Evolutionary conservation across 2,329 filamentous ascomycete species (phyloP), one percentile per base, ranked within the genome.

Genomic region (Nemania diffusa): DNA sequence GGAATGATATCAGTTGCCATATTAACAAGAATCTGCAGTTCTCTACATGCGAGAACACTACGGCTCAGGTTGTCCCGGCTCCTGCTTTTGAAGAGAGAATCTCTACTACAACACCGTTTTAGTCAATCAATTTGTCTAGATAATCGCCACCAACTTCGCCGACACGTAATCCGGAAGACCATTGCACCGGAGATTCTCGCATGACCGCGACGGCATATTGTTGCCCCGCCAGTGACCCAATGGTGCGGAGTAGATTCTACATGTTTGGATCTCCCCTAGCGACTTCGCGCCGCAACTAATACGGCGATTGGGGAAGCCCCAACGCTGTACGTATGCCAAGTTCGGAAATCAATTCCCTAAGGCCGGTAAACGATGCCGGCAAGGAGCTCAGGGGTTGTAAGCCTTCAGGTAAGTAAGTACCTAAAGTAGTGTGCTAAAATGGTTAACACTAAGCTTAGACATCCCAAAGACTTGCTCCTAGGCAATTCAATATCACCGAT

Each of bases 1-100:
- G 42, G 20, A 24, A 50, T 34, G 26, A 42, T 59, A 24, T 59
- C n/a, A 9, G 42, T 50, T 17, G 57, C 42, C 57, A 59, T 59
- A 6, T 13, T 42, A 17, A 24, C 7, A 26, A 50, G 7, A 50
- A 50, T 24, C 5, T 26, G 17, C 26, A 2, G 2, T 17, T 48
- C 44, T 32, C 37, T 5, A n/a, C 5, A 5, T 44, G 40, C 13
- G 40, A 44, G n/a, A 44, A 44, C 11, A 44, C 34, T 13, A 40
- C 40, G 40, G 13, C 17, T 20, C 17, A n/a, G n/a, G 15, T 20
- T 15, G n/a, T 44, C 15, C 17, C 15, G 15, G 4, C 40, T n/a
- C 34, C 11, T n/a, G n/a, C n/a, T n/a, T n/a, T n/a, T n/a, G n/a
- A n/a, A n/a, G n/a, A n/a, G n/a, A n/a, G n/a, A n/a, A n/a, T n/a